Conservation (phyloP, 2,329 filamentous ascomycete genomes). For the Colletotrichum sidae region DNA sequence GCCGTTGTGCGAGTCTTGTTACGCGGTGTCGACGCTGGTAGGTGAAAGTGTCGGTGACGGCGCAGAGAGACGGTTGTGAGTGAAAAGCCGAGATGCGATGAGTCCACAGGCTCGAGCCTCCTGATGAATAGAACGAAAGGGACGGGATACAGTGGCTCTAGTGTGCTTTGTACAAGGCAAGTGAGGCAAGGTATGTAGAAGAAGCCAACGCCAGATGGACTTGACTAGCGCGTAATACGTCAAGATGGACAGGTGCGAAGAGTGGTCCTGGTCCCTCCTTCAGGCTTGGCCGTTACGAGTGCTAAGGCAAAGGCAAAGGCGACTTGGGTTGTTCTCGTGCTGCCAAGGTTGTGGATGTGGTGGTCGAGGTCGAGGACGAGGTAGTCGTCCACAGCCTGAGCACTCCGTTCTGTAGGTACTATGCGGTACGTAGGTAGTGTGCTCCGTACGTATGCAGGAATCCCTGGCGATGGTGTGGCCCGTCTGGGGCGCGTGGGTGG, state of each 20-base stretch:
- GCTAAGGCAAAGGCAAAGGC: neutral
- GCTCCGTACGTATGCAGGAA: constrained; percentile 26
- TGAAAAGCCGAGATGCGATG: constrained; percentile 27
- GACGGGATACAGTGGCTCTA: no score
- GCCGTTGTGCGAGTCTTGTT: no score
- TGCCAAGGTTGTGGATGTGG: constrained; percentile 5
- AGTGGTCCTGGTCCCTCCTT: constrained; percentile 27
- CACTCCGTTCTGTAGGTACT: no score
- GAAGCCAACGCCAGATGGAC: constrained; percentile 22
- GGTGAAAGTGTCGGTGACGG: constrained; percentile 5
- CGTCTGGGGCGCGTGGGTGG: constrained; percentile 17
- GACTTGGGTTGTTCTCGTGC: neutral
- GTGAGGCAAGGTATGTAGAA: neutral
- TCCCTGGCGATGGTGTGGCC: constrained; percentile 23
- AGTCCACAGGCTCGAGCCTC: constrained; percentile 23
- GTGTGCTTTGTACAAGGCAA: neutral
- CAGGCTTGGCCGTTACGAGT: constrained; percentile 25
- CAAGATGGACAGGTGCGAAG: constrained; percentile 28
- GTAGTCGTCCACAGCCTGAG: constrained; percentile 8
- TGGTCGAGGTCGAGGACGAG: constrained; percentile 20
- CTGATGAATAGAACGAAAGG: neutral
- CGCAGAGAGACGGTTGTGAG: constrained; percentile 17
- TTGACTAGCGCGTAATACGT: constrained; percentile 28
- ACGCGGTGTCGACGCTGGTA: neutral
- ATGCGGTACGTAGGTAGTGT: no score